Evolutionary conservation across 306 rosid species (phyloP).

Genomic region (Inga laurina): DNA sequence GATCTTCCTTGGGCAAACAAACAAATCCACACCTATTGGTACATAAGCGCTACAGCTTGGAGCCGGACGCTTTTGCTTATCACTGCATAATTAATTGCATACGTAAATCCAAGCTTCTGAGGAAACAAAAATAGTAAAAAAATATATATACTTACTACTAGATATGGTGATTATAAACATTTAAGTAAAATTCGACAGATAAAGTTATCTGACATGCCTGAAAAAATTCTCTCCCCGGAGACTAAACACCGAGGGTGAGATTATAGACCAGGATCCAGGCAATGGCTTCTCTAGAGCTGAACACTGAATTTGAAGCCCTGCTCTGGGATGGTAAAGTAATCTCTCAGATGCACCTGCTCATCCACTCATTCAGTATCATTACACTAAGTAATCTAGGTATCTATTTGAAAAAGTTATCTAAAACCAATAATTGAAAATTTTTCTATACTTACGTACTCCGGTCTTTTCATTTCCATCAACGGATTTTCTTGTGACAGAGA

Average conservation of each 20-base stretch:
- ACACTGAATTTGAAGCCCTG: slow-evolving; percentile 59
- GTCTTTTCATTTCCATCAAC: slow-evolving; percentile 53
- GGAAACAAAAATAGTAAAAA: background rate
- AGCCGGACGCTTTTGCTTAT: slow-evolving; percentile 76
- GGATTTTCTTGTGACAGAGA: slow-evolving; percentile 70
- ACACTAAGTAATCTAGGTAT: background rate
- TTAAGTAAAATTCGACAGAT: background rate
- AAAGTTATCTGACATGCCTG: slow-evolving; percentile 52
- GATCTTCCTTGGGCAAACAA: slow-evolving; percentile 62
- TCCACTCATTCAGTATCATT: slow-evolving; percentile 21
- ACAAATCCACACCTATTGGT: slow-evolving; percentile 90
- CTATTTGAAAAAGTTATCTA: background rate
- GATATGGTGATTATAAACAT: slow-evolving; percentile 7
- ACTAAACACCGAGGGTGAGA: slow-evolving; percentile 77
- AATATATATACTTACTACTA: background rate
- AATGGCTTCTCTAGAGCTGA: slow-evolving; percentile 52
- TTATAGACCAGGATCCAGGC: slow-evolving; percentile 65
- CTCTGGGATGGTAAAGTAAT: slow-evolving; percentile 60
- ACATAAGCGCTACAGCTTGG: slow-evolving; percentile 57
- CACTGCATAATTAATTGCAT: slow-evolving; percentile 48
- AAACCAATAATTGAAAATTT: background rate
- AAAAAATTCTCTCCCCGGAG: slow-evolving; percentile 81
- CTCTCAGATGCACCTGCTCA: slow-evolving; percentile 72
- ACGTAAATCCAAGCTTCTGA: slow-evolving; percentile 1
- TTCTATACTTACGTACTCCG: slow-evolving; percentile 52